Evolutionary conservation across 2,329 filamentous ascomycete species (phyloP).

Genomic region (Claviceps sp.): DNA sequence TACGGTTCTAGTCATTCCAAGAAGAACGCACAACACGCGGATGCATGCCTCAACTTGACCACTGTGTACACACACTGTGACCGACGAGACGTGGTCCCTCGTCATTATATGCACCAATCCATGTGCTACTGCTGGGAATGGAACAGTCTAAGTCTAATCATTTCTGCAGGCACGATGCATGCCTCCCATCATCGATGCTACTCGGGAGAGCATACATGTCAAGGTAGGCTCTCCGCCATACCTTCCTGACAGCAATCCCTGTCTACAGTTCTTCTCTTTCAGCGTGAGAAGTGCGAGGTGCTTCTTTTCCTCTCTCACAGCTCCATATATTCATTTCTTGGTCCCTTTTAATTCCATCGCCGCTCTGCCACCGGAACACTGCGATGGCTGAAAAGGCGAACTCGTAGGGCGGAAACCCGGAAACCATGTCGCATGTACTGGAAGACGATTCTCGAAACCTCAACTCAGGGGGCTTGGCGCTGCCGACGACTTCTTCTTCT

Average conservation of each 20-base stretch:
- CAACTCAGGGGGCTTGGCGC: not conserved
- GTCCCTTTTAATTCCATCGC: not conserved
- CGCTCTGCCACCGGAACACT: not conserved
- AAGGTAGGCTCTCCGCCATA: too few relatives aligned
- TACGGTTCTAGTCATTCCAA: too few relatives aligned
- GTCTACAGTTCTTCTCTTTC: too few relatives aligned
- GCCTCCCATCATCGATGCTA: too few relatives aligned
- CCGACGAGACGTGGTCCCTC: slow-evolving; percentile 8
- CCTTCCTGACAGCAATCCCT: too few relatives aligned
- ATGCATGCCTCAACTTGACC: too few relatives aligned
- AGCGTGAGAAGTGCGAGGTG: not conserved
- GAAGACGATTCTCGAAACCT: slow-evolving; percentile 1
- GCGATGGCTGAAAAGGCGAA: not conserved
- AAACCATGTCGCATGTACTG: slow-evolving; percentile 11
- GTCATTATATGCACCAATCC: not conserved
- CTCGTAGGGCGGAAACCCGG: not conserved
- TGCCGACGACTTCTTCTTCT: not conserved
- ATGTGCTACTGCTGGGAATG: too few relatives aligned
- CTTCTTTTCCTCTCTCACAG: not conserved
- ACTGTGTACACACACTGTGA: too few relatives aligned
- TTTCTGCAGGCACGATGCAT: too few relatives aligned
- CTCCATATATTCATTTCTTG: not conserved
- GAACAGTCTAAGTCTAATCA: too few relatives aligned
- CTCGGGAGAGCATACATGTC: too few relatives aligned
- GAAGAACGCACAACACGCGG: too few relatives aligned